phyloP scores from a whole-genome alignment of 345 rosid species.

The Aquilaria sinensis region DNA sequence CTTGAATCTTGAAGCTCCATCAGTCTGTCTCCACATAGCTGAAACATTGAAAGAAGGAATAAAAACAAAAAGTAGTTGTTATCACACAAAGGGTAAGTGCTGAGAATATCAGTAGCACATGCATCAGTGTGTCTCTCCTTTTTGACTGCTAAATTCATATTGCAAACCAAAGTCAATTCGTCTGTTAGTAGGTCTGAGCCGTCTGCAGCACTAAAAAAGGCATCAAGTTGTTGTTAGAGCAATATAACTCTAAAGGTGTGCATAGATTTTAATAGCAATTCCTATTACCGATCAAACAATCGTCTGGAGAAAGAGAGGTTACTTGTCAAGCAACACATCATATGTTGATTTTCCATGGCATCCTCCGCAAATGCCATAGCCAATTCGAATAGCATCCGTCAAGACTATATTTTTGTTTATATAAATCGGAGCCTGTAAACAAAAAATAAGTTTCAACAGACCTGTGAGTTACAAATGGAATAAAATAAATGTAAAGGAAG shows the following conservation, averaged over 20 bases:
- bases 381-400: conserved; percentile 71
- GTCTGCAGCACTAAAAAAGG: conserved; percentile 65
- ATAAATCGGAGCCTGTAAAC: conserved; percentile 76
- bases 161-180: conserved; percentile 62
- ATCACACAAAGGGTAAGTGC: too few relatives aligned
- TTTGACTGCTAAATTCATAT: conserved; percentile 64
- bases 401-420: conserved; percentile 70
- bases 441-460: conserved; percentile 14
- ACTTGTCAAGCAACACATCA: conserved; percentile 85
- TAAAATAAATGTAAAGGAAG: too few relatives aligned
- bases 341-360: conserved; percentile 47
- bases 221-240: conserved; percentile 21
- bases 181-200: conserved; percentile 62
- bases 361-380: conserved; percentile 51
- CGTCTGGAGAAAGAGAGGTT: not conserved
- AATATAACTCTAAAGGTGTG: conserved; percentile 27
- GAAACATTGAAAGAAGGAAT: conserved; percentile 22
- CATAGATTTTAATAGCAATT: not conserved
- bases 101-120: conserved; percentile 32
- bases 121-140: conserved; percentile 90
- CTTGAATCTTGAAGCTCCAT: conserved; percentile 50
- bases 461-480: not conserved
- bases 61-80: not conserved
- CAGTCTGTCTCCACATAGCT: conserved; percentile 73
- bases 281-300: too few relatives aligned